Percentiles rank a stretch among this genome's conserved stretches.
phyloP scores from a whole-genome alignment of 257 asterid genomes.

The Mentha longifolia region DNA sequence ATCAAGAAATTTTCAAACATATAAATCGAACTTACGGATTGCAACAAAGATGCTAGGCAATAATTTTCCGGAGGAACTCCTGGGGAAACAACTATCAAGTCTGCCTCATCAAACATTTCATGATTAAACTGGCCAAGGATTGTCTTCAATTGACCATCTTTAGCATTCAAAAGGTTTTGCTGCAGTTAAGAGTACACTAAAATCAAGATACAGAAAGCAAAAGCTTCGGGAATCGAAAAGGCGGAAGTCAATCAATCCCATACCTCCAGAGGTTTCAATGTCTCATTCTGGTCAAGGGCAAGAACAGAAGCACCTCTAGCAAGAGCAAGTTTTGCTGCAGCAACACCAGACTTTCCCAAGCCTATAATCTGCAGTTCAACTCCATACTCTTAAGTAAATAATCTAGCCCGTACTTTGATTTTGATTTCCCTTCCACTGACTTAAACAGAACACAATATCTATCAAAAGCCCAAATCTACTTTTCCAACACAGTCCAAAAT shows the following conservation, averaged over 20 bases:
- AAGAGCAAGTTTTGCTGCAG: slow-evolving; percentile 45
- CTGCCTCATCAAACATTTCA: slow-evolving; percentile 34
- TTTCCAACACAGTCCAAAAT: neutral
- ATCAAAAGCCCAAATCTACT: neutral
- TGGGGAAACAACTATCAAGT: slow-evolving; percentile 43
- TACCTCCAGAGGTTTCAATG: slow-evolving; percentile 28
- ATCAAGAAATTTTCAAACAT: neutral
- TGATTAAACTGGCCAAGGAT: slow-evolving; percentile 37
- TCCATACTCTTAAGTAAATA: too few relatives aligned
- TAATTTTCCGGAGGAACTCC: slow-evolving; percentile 43
- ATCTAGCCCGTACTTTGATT: neutral
- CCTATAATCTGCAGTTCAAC: slow-evolving; percentile 39
- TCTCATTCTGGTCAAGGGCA: slow-evolving; percentile 45
- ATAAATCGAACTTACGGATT: slow-evolving; percentile 35
- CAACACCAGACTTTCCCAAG: slow-evolving; percentile 46
- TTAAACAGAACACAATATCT: too few relatives aligned
- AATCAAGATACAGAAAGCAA: slow-evolving; percentile 14
- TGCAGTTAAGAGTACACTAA: slow-evolving; percentile 25
- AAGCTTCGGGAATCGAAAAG: neutral
- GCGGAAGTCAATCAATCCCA: slow-evolving; percentile 15
- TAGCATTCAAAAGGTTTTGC: slow-evolving; percentile 23
- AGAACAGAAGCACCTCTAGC: slow-evolving; percentile 56
- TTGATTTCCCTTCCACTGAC: too few relatives aligned
- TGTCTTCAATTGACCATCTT: slow-evolving; percentile 39
- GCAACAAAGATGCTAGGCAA: slow-evolving; percentile 38